A percentile compares a stretch with the other conserved stretches of the same genome.
Evolutionary conservation across 192 early-diverging fungal species (phyloP).

Genomic region (Podila epigama): DNA sequence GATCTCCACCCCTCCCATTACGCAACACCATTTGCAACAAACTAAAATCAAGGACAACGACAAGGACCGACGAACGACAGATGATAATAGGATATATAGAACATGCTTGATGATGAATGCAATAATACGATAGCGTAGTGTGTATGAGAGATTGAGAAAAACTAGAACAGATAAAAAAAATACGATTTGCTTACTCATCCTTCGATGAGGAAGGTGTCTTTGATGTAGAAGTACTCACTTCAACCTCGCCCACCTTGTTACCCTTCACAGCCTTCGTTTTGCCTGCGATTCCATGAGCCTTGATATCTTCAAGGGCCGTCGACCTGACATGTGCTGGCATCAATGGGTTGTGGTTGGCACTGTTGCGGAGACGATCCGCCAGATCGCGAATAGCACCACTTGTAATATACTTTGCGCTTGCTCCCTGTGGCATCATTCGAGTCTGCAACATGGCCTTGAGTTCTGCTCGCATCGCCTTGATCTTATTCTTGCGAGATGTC

Average conservation of each 20-base stretch:
- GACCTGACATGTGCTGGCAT: slow-evolving; percentile 43
- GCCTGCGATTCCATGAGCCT: slow-evolving; percentile 13
- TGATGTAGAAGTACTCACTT: background rate
- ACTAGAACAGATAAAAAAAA: background rate
- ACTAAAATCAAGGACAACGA: too few relatives aligned
- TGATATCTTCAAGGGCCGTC: slow-evolving; percentile 47
- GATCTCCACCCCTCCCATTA: too few relatives aligned
- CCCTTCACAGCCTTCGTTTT: background rate
- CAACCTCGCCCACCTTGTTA: background rate
- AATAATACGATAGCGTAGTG: too few relatives aligned
- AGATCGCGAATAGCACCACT: slow-evolving; percentile 68
- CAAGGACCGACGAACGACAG: too few relatives aligned
- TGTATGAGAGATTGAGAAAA: background rate
- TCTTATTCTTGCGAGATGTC: slow-evolving; percentile 49
- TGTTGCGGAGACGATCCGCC: slow-evolving; percentile 66
- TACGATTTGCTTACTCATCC: background rate
- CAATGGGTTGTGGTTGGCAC: slow-evolving; percentile 35
- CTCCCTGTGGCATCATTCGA: slow-evolving; percentile 57
- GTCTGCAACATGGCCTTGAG: slow-evolving; percentile 55
- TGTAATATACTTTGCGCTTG: slow-evolving; percentile 69
- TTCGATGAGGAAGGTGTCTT: background rate
- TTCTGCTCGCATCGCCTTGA: slow-evolving; percentile 52
- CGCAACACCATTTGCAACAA: too few relatives aligned
- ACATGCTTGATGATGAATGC: too few relatives aligned
- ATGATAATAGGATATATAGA: too few relatives aligned